Percentiles rank a stretch among this genome's conserved stretches.
phyloP scores from a whole-genome alignment of 1,139 yeast species.

The Yamadazyma aaseri region DNA sequence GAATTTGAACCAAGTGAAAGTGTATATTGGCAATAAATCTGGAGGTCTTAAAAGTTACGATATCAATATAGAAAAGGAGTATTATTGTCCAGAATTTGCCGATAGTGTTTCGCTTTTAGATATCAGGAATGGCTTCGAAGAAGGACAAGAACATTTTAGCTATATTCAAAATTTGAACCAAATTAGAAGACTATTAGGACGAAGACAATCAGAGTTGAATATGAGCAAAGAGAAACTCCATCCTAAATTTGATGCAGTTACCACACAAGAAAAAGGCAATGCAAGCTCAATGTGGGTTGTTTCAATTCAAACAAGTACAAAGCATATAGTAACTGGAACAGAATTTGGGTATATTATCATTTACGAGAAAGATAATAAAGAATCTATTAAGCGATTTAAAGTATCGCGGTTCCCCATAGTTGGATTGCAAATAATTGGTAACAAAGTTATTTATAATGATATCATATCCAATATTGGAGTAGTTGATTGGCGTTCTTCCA shows the following conservation, averaged over 20 bases:
- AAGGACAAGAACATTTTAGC: slow-evolving; percentile 1
- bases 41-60: slow-evolving; percentile 38
- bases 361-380: slow-evolving; percentile 20
- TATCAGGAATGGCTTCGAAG: neutral
- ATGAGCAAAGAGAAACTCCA: slow-evolving; percentile 1
- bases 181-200: slow-evolving; percentile 7
- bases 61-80: slow-evolving; percentile 5
- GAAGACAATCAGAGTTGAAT: neutral
- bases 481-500: slow-evolving; percentile 20
- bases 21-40: slow-evolving; percentile 48
- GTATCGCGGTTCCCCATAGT: slow-evolving; percentile 32
- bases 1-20: slow-evolving; percentile 15
- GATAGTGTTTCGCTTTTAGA: neutral
- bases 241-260: slow-evolving; percentile 6
- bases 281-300: slow-evolving; percentile 10
- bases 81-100: slow-evolving; percentile 1
- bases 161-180: slow-evolving; percentile 6
- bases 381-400: slow-evolving; percentile 17
- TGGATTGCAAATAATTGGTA: slow-evolving; percentile 20
- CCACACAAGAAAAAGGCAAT: neutral
- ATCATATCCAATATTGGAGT: slow-evolving; percentile 34
- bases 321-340: slow-evolving; percentile 30
- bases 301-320: slow-evolving; percentile 10
- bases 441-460: slow-evolving; percentile 28
- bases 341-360: slow-evolving; percentile 33